Base-by-base conservation (phyloP, 2,329 filamentous ascomycete genomes). In the Teratosphaeria gauchensis region DNA sequence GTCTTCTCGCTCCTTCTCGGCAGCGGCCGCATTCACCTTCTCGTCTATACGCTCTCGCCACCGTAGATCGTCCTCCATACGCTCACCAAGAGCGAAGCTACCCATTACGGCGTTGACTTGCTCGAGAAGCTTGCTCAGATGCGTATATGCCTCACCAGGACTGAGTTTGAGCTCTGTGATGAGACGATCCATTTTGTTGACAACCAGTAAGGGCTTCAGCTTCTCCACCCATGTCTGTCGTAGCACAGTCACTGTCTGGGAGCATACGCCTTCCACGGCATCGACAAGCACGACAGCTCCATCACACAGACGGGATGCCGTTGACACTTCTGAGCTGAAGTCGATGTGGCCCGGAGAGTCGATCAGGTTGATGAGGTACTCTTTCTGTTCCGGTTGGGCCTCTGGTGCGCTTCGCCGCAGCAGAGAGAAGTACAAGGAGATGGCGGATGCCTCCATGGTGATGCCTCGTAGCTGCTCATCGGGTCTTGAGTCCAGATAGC, bases 391-490 rank as follows among this genome's bases (percentile, higher is more conserved):
- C 0, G 72, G 72, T 52, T 65, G 58, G 7, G 71, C 68, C 31
- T 73, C 65, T 28, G 90, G 86, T 1, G 83, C 79, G 42, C 84
- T 78, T 65, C 90, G 84, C 65, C 92, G 83, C 57, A 95, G 78
- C 82, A 97, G 90, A 38, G 92, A 95, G 73, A 99, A 99, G 75
- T 89, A 95, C 35, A 99, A 80, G 0, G 94, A 97, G 64, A 99
- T 99, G 62, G 94, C 94, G 5, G 92, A 97, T 0, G 94, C 97
- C 74, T 99, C 94, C 94, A 99, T 99, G n/a, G 94, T 99, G 71
- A 99, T 99, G 58, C 94, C 94, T 64, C 94, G 87, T 16, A 89
- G 83, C 76, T 99, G 94, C 74, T 99, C 94, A 75, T 99, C 94
- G 1, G 92, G 92, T 51, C 94, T 82, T 24, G 94, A 97, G 76